Base-by-base conservation (phyloP, 768 basidiomycete species). In the Suillus cothurnatus region DNA sequence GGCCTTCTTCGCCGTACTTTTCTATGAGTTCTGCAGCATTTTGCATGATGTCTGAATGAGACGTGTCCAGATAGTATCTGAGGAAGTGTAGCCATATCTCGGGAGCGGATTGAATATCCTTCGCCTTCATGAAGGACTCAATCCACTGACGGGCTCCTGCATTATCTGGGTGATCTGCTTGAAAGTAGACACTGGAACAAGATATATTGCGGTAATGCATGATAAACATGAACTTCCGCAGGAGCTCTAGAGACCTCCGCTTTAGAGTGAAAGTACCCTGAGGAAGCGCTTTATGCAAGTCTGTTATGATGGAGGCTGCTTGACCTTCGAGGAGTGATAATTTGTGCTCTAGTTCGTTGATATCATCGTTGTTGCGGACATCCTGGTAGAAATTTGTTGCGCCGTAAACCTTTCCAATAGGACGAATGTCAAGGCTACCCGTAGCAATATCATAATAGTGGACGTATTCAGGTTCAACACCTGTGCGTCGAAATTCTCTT, bases 291-390 rank as follows among this genome's bases (percentile, higher is more conserved):
- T 45, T 11, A 11, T 45, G 43, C 43, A 45, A n/a, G 21, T 45
- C 21, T 4, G 6, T 63, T n/a, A 79, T 74, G 26, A 77, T 61
- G 4, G 12, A 6, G 0, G 74, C 71, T 2, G 79, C 73, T 2
- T 72, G 65, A 8, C 64, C n/a, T 64, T 81, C 80, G 1, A 81
- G 72, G 15, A 34, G 11, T 2, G 70, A 62, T 6, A 80, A 66
- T 57, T 71, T 72, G 23, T 68, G 58, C 52, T 80, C 79, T 2
- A 78, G 61, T 19, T 74, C 64, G 61, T 76, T 69, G 17, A 73
- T 68, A 57, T 77, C 68, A 15, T 52, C 32, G 0, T 60, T 47
- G 50, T 74, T 64, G 19, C 62, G 66, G 15, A 67, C 55, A 34
- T 77, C 74, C 7, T 70, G 65, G 61, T 78, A 78, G 1, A 77